phyloP scores from a whole-genome alignment of 805 yeast genomes.

The Sugiyamaella chiloensis region DNA sequence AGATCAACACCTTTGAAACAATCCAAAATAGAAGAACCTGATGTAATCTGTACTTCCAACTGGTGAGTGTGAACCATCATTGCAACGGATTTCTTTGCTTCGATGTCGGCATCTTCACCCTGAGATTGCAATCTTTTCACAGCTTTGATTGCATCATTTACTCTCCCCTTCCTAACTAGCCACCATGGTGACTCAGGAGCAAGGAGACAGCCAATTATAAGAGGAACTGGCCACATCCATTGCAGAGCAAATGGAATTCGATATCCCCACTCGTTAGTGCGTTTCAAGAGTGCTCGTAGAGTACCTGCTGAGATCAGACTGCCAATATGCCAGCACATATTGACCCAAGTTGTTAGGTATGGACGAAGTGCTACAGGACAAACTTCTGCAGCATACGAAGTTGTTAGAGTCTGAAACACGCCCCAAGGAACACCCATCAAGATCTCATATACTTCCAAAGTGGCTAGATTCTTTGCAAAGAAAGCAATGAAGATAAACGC shows the following conservation, averaged over 20 bases:
- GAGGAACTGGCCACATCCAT: conserved; percentile 57
- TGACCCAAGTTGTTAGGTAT: conserved; percentile 48
- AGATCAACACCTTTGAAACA: conserved; percentile 47
- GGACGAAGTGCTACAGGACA: conserved; percentile 49
- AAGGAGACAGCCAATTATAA: conserved; percentile 37
- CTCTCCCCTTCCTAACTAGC: conserved; percentile 43
- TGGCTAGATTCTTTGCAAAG: conserved; percentile 40
- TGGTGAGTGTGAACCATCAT: conserved; percentile 42
- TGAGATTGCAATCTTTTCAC: conserved; percentile 38
- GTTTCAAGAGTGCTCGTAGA: conserved; percentile 33
- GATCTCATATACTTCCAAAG: conserved; percentile 35
- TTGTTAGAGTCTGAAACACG: conserved; percentile 47
- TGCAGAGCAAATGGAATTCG: conserved; percentile 55
- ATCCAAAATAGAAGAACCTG: conserved; percentile 34
- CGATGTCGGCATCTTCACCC: conserved; percentile 10
- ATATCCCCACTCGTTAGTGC: conserved; percentile 40
- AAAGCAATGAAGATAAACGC: conserved; percentile 45
- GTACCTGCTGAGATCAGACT: conserved; percentile 54
- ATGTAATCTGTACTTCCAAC: conserved; percentile 24
- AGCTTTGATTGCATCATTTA: conserved; percentile 43
- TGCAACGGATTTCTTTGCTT: conserved; percentile 27
- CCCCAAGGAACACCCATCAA: conserved; percentile 49
- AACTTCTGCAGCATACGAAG: conserved; percentile 53
- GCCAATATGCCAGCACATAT: conserved; percentile 55
- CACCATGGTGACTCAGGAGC: conserved; percentile 60